phyloP scores from a whole-genome alignment of 345 rosid species.

The Kandelia obovata region DNA sequence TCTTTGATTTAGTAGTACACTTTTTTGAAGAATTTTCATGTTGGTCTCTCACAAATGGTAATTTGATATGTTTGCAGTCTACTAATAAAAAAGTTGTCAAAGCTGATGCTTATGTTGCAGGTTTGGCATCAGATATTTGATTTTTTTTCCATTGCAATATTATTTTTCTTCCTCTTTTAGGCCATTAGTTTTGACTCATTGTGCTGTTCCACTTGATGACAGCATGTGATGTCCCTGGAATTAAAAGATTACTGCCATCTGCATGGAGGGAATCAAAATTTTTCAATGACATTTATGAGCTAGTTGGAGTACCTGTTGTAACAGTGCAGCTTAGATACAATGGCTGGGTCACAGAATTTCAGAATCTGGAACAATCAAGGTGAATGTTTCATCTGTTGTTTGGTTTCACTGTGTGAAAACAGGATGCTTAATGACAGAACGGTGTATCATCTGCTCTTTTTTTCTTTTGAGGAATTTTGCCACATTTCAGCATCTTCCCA shows the following conservation, averaged over 20 bases:
- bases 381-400: constrained; percentile 21
- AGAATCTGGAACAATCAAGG: constrained; percentile 81
- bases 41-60: not conserved
- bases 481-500: not conserved
- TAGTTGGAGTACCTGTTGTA: constrained; percentile 88
- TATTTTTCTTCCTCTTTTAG: not conserved
- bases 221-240: constrained; percentile 98
- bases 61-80: constrained; percentile 49
- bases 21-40: not conserved
- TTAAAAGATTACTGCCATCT: constrained; percentile 80
- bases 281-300: constrained; percentile 74
- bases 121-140: constrained; percentile 24
- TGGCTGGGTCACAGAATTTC: constrained; percentile 95
- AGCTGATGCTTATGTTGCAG: constrained; percentile 98
- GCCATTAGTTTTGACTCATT: not conserved
- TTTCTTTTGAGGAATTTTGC: not conserved
- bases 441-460: not conserved
- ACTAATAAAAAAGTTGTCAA: constrained; percentile 67
- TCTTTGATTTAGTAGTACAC: not conserved
- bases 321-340: constrained; percentile 93
- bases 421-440: not conserved
- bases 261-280: constrained; percentile 75
- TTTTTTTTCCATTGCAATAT: not conserved
- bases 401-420: not conserved
- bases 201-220: constrained; percentile 19